Evolutionary conservation across 1,284 basidiomycete genomes (phyloP), one percentile per base, ranked within the genome.

Genomic region (Papiliotrema nemorosa): DNA sequence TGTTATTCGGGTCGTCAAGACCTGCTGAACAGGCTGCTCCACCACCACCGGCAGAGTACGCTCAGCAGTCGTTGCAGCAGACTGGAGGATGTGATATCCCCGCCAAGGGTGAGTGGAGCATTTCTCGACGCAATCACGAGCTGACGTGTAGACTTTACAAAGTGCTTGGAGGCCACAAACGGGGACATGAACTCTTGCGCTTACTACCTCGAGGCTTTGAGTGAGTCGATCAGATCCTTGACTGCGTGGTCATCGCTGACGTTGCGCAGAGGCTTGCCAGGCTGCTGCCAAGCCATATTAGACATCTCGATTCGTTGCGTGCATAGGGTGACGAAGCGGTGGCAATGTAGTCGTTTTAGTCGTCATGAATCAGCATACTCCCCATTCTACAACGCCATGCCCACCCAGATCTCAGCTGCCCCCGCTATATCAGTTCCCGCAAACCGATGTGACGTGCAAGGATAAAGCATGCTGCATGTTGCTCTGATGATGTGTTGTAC

Each of bases 161-260:
- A 75, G 58, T 79, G 78, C 64, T 67, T 79, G 50, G 75, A 77
- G 55, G 77, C 78, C 37, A 79, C 77, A 33, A 69, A 67, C 52
- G 78, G 78, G 64, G 80, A 81, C 66, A 76, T 80, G 70, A 66
- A 74, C 49, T 73, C 77, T 27, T 82, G 80, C 73, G 66, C 67
- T 22, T 82, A 79, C 74, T 82, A 81, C 73, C 76, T 81, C 52
- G 78, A 73, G 52, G 70, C 70, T n/a, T 62, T 73, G 40, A 73
- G 71, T 73, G 41, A 72, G 69, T 66, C 26, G 27, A 31, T 47
- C 41, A 35, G 18, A 41, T 41, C 33, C 24, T 42, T 12, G 31
- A 20, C 31, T 16, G 29, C n/a, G 13, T 24, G 14, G 44, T 47
- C n/a, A 42, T 10, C 24, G 49, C 55, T 57, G 48, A 49, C 40